Percentiles rank a stretch among this genome's conserved stretches.
Evolutionary conservation across 768 basidiomycete species (phyloP).

Genomic region (Boletus coccyginus): DNA sequence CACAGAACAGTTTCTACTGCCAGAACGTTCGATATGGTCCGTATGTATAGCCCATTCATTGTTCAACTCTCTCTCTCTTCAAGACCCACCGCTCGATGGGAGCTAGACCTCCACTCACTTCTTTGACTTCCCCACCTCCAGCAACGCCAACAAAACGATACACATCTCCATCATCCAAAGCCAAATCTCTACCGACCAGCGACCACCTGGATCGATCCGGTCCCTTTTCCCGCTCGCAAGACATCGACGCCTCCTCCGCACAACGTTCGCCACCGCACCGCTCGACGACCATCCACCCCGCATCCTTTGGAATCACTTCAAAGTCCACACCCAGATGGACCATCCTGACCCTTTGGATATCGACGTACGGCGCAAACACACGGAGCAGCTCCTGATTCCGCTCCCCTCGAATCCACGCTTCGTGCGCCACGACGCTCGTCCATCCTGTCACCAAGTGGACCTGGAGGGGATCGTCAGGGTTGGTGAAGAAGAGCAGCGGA

Average conservation of each 20-base stretch:
- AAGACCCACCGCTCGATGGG: constrained; percentile 10
- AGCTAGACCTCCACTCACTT: not conserved
- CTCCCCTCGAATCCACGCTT: constrained; percentile 41
- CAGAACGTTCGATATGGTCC: too few relatives aligned
- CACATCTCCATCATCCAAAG: not conserved
- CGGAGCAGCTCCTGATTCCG: constrained; percentile 38
- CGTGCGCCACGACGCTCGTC: constrained; percentile 39
- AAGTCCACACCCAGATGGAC: constrained; percentile 42
- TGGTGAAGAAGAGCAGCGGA: constrained; percentile 40
- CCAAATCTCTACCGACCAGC: constrained; percentile 17
- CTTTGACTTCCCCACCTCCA: not conserved
- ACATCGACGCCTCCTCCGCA: not conserved
- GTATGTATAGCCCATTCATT: not conserved
- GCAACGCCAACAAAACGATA: constrained; percentile 10
- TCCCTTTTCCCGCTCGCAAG: not conserved
- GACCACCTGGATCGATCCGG: not conserved
- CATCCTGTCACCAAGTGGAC: constrained; percentile 46
- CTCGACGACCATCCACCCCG: constrained; percentile 3
- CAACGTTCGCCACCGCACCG: not conserved
- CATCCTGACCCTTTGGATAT: constrained; percentile 30
- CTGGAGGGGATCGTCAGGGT: constrained; percentile 12
- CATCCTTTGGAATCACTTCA: constrained; percentile 22
- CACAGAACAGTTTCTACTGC: too few relatives aligned
- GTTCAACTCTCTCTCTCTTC: constrained; percentile 5
- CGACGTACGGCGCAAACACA: constrained; percentile 29